Conservation (phyloP, 164 flowering plant genomes). For the Warburgia ugandensis region DNA sequence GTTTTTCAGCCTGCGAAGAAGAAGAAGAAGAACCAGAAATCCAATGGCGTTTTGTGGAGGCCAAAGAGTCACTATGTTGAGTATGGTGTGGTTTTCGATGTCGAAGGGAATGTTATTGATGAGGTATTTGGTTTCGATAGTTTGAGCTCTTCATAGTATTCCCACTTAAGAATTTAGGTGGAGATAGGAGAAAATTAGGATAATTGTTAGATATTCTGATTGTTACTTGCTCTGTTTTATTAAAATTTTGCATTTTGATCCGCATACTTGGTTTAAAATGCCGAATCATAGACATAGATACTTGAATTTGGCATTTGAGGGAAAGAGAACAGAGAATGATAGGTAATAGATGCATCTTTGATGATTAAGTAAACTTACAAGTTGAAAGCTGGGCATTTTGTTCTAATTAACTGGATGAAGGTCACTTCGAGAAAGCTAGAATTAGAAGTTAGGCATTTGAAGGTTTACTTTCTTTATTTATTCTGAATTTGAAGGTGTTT, state of each 20-base stretch:
- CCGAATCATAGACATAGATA: too few species aligned
- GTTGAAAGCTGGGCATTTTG: too few species aligned
- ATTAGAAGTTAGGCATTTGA: too few species aligned
- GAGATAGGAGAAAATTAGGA: too few species aligned
- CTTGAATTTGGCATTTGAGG: neutral
- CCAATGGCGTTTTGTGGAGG: conserved; percentile 31
- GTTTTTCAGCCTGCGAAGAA: conserved; percentile 47
- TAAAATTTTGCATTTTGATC: neutral
- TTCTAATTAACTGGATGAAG: too few species aligned
- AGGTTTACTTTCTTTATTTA: too few species aligned
- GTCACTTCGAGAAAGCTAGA: too few species aligned
- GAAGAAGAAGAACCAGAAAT: conserved; percentile 25
- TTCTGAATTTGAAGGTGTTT: too few species aligned
- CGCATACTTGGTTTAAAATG: neutral
- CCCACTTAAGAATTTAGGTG: neutral
- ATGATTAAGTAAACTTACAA: too few species aligned
- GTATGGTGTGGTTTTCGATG: conserved; percentile 73
- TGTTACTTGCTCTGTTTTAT: neutral
- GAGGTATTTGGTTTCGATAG: conserved; percentile 43
- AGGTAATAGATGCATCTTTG: too few species aligned
- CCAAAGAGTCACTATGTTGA: conserved; percentile 85
- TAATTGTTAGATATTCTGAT: too few species aligned
- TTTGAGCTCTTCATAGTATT: neutral
- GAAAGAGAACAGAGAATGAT: too few species aligned
- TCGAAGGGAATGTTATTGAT: conserved; percentile 56